Evolutionary conservation across 108 stramenopile species (phyloP), one percentile per base, ranked within the genome.

Genomic region (Conticribra guillardii): DNA sequence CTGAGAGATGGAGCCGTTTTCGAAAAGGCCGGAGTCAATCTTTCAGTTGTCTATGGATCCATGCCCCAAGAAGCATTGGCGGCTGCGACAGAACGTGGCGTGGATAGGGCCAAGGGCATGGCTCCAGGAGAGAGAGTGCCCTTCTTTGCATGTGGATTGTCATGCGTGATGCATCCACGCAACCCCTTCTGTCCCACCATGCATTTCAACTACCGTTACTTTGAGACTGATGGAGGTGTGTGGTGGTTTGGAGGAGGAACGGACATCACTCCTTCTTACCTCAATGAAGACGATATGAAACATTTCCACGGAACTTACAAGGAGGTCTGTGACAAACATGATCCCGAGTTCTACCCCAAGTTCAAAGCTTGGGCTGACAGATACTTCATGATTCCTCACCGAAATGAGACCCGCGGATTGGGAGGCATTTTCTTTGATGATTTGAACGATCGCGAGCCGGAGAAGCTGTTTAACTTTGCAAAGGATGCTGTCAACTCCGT

Each of bases 191-290:
- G 90, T 57, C 98, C 99, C 24, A 99, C 99, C 37, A 98, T 98
- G 97, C 99, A 99, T 81, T 98, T 98, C 89, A 99, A 99, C 86
- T 99, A 98, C 85, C 90, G 99, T 3, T 98, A 97, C 83, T 99
- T 99, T 79, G 97, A 99, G 82, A 98, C 98, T 14, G 96, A 97
- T 67, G 96, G 96, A 51, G 97, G 97, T n/a, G 95, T 92, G 4
- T 99, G 99, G 99, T 99, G 99, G 99, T 99, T 98, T 69, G 99
- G 99, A 18, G 99, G 99, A 22, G 99, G 99, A 34, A 97, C 97
- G 27, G 99, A 99, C 84, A 98, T 99, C 67, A 99, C 99, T n/a
- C 99, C 99, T 7, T 73, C 83, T 69, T 99, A 98, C 80, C 74
- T 99, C 47, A 71, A 97, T 56, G 87, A 89, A 69, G 97, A 96